Evolutionary conservation across 2,329 filamentous ascomycete genomes (phyloP), one percentile per base, ranked within the genome.

Genomic region (Aspergillus sp.): DNA sequence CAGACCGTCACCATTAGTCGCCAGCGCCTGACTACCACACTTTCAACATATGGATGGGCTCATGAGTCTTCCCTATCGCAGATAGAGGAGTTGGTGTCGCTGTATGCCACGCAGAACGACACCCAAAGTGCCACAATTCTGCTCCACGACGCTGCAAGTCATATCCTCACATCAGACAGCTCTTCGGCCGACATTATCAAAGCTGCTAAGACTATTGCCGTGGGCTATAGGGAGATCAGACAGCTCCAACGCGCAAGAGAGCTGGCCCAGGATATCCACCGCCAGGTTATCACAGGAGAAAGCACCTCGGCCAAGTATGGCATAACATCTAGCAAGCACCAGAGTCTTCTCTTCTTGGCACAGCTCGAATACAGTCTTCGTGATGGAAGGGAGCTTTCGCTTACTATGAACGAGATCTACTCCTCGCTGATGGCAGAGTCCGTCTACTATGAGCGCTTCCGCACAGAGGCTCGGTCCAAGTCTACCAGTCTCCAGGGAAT

Each of bases 341-440:
- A 72, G 27, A 71, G 66, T 46, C 68, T 77, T 12, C 72, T 77
- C 9, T 81, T 80, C 70, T 64, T 81, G 11, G 79, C 79, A 12
- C 75, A 79, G 51, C 65, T 81, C 5, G 76, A 81, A 64, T 75
- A 79, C 58, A 73, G 66, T 47, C 66, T 77, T 15, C 68, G 66
- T 15, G 53, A 55, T 30, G 11, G 20, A 7, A 34, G 27, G 8
- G 34, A 59, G 33, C 37, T 58, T 11, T 68, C 66, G 4, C 57
- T 68, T 50, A 74, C 74, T 2, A 58, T 80, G 20, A 76, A 74
- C 22, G 77, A 79, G 49, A 75, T 77, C 46, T 73, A 79, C 57
- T 73, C 79, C 2, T 69, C 77, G 42, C 66, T 81, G 42, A 75
- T 76, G 20, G 76, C 78, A 0, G 74, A 80, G 58, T 73, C 71